Evolutionary conservation across 2,329 filamentous ascomycete species (phyloP), one percentile per base, ranked within the genome.

Genomic region (Aspergillus spinulosporus): DNA sequence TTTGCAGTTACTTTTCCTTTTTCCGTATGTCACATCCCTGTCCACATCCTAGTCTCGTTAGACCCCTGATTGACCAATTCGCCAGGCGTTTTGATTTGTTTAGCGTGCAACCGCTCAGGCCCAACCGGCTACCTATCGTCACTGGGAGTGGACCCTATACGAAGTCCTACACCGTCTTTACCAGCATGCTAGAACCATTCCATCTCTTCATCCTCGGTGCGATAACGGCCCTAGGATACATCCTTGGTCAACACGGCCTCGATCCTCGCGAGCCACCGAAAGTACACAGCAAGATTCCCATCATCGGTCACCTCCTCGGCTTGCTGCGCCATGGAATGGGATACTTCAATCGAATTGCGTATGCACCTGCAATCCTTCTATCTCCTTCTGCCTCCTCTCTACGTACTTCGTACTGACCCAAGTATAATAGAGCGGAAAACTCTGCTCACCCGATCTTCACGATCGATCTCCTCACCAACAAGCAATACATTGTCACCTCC

Each of bases 251-350:
- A 7, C 15, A 9, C 6, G 4, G 5, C 1, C 40, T 21, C 36
- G 66, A 70, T 45, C 61, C 66, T 11, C 64, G 64, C 7, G 68
- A 70, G 48, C 68, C 68, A 2, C 66, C 67, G 0, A 11, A 56
- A 8, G 51, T 68, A 15, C 43, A 44, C 6, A 53, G 50, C 28
- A 34, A 42, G 3, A 64, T 71, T 37, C 69, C 68, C 1, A n/a
- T 70, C 2, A 39, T 71, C 40, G 67, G 69, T 7, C 69, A 72
- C 52, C 5, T 65, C 11, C 37, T 68, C 12, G 66, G 62, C 2
- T 37, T 71, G 5, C n/a, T 68, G 6, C 49, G 58, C 11, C 45
- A 68, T 53, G 68, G 68, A 1, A 15, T 66, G 3, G 46, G 51
- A 9, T 70, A 72, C 40, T 69, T 62, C 42, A 36, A 40, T 2